These are phyloP conservation scores for Pseudogymnoascus sp. DNA, from an alignment of 2,329 filamentous ascomycete species.

Conservation along the genomic window DNA sequence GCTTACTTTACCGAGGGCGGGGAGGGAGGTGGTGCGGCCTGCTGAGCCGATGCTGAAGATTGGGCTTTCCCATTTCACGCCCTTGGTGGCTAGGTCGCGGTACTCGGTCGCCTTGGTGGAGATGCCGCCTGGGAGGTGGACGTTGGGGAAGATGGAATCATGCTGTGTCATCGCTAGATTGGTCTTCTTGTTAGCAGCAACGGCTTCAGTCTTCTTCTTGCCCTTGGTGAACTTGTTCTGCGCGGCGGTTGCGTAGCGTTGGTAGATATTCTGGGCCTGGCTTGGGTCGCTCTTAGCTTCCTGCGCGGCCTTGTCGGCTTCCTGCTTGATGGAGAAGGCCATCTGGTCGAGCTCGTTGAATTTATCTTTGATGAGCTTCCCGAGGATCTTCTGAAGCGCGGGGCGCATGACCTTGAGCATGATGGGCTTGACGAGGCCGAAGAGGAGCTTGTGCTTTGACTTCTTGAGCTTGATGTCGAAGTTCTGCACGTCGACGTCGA, in stretches of 20 bases:
- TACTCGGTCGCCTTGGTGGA: slow-evolving; percentile 92
- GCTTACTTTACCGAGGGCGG: slow-evolving; percentile 43
- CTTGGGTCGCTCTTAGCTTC: slow-evolving; percentile 62
- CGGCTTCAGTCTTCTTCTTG: slow-evolving; percentile 66
- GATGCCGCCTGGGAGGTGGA: slow-evolving; percentile 79
- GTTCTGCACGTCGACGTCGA: slow-evolving; percentile 72
- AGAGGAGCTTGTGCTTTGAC: slow-evolving; percentile 90
- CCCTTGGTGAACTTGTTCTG: slow-evolving; percentile 67
- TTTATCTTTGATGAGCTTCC: slow-evolving; percentile 81
- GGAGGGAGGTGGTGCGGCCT: slow-evolving; percentile 63
- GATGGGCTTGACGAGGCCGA: slow-evolving; percentile 77
- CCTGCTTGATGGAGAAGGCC: slow-evolving; percentile 69
- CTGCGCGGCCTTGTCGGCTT: slow-evolving; percentile 65
- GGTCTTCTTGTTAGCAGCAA: slow-evolving; percentile 64
- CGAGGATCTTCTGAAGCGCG: slow-evolving; percentile 75
- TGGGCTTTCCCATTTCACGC: slow-evolving; percentile 89
- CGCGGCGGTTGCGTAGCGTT: slow-evolving; percentile 68
- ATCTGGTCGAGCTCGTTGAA: slow-evolving; percentile 67
- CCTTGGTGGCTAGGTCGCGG: slow-evolving; percentile 77
- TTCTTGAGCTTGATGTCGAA: slow-evolving; percentile 86
- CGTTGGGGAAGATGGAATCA: slow-evolving; percentile 85
- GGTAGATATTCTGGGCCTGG: slow-evolving; percentile 74
- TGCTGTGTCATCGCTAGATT: slow-evolving; percentile 81
- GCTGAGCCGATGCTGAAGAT: slow-evolving; percentile 84
- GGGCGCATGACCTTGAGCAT: slow-evolving; percentile 78